Percentiles rank a stretch among this genome's conserved stretches.
Conservation (phyloP, 345 rosid species). For the Camelina hispida region DNA sequence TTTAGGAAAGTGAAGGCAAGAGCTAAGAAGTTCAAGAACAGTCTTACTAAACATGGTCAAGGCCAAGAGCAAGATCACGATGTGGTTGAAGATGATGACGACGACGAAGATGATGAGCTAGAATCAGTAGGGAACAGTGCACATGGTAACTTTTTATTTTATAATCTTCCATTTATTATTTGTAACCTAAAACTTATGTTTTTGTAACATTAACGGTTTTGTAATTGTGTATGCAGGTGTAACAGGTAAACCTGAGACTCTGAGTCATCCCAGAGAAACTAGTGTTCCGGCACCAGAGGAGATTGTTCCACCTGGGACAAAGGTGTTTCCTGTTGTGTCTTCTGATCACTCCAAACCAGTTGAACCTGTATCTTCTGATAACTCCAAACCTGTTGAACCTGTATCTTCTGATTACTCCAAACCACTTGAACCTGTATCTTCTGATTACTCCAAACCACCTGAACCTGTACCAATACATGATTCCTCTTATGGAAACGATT, state of each 20-base stretch:
- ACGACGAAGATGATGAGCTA: slow-evolving; percentile 50
- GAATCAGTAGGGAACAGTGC: slow-evolving; percentile 54
- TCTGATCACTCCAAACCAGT: slow-evolving; percentile 17
- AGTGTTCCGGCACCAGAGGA: slow-evolving; percentile 40
- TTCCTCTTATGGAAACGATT: slow-evolving; percentile 1
- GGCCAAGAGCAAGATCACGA: slow-evolving; percentile 45
- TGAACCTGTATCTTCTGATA: slow-evolving; percentile 12
- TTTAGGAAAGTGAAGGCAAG: slow-evolving; percentile 69
- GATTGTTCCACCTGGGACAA: slow-evolving; percentile 38
- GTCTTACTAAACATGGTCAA: slow-evolving; percentile 50
- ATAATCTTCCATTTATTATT: background rate
- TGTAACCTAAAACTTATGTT: background rate
- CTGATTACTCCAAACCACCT: too few relatives aligned
- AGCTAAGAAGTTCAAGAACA: slow-evolving; percentile 75
- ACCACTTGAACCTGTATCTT: too few relatives aligned
- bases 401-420: background rate
- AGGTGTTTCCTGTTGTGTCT: slow-evolving; percentile 27
- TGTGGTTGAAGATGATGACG: slow-evolving; percentile 62
- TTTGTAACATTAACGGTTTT: slow-evolving; percentile 20
- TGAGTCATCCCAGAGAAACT: slow-evolving; percentile 33
- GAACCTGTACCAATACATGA: slow-evolving; percentile 30
- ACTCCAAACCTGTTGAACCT: slow-evolving; percentile 26
- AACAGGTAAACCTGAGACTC: slow-evolving; percentile 31
- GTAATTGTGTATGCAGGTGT: slow-evolving; percentile 10
- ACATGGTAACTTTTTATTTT: slow-evolving; percentile 46